Evolutionary conservation across 306 rosid species (phyloP).

Genomic region (Cyamopsis tetragonoloba): DNA sequence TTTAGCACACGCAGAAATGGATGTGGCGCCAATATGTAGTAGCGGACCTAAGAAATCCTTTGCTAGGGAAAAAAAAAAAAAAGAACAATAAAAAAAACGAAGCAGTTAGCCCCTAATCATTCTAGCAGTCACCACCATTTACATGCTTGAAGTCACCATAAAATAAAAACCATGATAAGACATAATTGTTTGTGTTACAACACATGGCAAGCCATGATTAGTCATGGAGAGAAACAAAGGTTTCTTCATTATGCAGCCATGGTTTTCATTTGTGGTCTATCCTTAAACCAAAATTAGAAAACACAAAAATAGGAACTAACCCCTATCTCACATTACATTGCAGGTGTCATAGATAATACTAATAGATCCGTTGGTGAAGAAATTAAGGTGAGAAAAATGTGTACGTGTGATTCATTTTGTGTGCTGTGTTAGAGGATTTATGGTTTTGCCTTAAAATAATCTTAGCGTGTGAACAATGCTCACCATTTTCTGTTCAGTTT

Average conservation of each 20-base stretch:
- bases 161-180: not conserved
- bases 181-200: not conserved
- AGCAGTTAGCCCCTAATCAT: not conserved
- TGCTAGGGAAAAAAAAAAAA: not conserved
- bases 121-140: not conserved
- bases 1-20: too few species aligned
- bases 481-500: constrained; percentile 32
- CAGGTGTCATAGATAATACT: constrained; percentile 21
- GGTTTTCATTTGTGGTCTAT: constrained; percentile 24
- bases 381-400: constrained; percentile 24
- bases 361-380: constrained; percentile 8
- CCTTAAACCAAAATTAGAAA: constrained; percentile 39
- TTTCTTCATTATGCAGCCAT: not conserved
- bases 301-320: constrained; percentile 54
- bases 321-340: constrained; percentile 50
- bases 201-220: not conserved
- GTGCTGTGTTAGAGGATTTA: constrained; percentile 36
- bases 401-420: constrained; percentile 24
- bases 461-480: constrained; percentile 53
- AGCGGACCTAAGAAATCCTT: too few species aligned
- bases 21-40: too few species aligned
- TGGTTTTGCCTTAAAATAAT: constrained; percentile 50
- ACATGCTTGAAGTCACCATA: not conserved
- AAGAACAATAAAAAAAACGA: not conserved
- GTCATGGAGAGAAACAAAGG: constrained; percentile 24